A percentile compares a stretch with the other conserved stretches of the same genome.
Conservation (phyloP, 176 grass and related monocot species). For the Zea luxurians region DNA sequence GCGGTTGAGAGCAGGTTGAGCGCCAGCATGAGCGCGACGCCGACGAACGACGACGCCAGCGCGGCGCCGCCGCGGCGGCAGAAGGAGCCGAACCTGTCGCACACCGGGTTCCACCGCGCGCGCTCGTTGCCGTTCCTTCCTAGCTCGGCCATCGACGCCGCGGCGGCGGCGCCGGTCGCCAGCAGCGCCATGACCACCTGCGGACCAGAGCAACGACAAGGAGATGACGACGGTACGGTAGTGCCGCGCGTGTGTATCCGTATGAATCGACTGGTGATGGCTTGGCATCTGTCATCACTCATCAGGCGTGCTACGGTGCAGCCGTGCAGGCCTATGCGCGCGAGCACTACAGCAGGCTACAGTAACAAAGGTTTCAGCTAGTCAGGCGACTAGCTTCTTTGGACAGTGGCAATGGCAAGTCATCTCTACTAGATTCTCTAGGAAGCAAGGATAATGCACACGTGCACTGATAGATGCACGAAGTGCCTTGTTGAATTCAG, state of each 20-base stretch:
- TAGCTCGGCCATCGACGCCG: constrained; percentile 63
- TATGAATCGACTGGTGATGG: background rate
- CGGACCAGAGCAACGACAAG: background rate
- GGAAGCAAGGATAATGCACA: too few relatives aligned
- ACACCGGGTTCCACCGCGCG: constrained; percentile 80
- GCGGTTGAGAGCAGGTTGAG: constrained; percentile 51
- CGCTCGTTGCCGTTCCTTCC: constrained; percentile 78
- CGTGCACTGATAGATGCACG: too few relatives aligned
- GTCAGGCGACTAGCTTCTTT: too few relatives aligned
- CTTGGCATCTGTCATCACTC: too few relatives aligned
- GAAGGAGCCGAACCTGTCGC: constrained; percentile 70
- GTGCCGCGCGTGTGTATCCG: background rate
- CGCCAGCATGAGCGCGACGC: constrained; percentile 50
- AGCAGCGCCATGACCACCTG: constrained; percentile 62
- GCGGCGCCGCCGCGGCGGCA: constrained; percentile 46
- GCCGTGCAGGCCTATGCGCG: too few relatives aligned
- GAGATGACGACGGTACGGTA: background rate
- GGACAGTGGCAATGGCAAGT: too few relatives aligned
- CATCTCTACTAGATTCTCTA: too few relatives aligned
- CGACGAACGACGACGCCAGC: background rate
- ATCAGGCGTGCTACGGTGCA: too few relatives aligned
- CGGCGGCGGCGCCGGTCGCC: constrained; percentile 41
- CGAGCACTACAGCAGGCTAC: too few relatives aligned
- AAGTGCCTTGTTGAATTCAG: too few relatives aligned
- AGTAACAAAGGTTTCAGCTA: too few relatives aligned